These are phyloP conservation scores for Aspergillus sergii DNA, from an alignment of 2,329 filamentous ascomycete genomes.

Conservation along the genomic window DNA sequence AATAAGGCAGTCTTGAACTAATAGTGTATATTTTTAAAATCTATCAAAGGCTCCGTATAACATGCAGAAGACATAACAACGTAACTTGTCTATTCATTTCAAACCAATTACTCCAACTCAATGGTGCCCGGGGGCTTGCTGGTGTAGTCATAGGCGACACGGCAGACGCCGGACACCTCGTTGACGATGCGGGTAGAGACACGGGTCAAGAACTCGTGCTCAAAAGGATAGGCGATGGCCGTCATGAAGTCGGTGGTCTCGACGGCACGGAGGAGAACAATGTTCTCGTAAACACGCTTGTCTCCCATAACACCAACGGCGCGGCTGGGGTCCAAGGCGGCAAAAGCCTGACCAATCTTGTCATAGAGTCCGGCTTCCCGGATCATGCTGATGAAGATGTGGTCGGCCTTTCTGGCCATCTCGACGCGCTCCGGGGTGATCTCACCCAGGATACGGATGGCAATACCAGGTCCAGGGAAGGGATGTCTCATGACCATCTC, in stretches of 20 bases:
- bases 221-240: slow-evolving; percentile 69
- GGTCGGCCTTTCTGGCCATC: slow-evolving; percentile 61
- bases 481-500: slow-evolving; percentile 77
- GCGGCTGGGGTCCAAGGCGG: slow-evolving; percentile 66
- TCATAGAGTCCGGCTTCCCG: slow-evolving; percentile 48
- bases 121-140: slow-evolving; percentile 73
- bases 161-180: slow-evolving; percentile 63
- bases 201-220: slow-evolving; percentile 64
- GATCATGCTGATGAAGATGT: slow-evolving; percentile 52
- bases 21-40: background rate
- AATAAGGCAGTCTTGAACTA: too few species aligned
- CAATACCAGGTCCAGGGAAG: slow-evolving; percentile 70
- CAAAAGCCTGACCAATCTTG: slow-evolving; percentile 70
- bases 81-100: slow-evolving; percentile 1
- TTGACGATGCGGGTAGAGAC: slow-evolving; percentile 72
- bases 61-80: slow-evolving; percentile 4
- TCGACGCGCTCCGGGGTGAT: slow-evolving; percentile 77
- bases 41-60: slow-evolving; percentile 4
- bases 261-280: slow-evolving; percentile 64
- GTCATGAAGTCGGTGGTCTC: slow-evolving; percentile 73
- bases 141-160: slow-evolving; percentile 24
- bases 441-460: slow-evolving; percentile 79
- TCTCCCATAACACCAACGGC: slow-evolving; percentile 63
- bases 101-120: slow-evolving; percentile 65
- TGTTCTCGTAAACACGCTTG: slow-evolving; percentile 49